Evolutionary conservation across 345 rosid species (phyloP).

Genomic region (Citrus mangshanensis): DNA sequence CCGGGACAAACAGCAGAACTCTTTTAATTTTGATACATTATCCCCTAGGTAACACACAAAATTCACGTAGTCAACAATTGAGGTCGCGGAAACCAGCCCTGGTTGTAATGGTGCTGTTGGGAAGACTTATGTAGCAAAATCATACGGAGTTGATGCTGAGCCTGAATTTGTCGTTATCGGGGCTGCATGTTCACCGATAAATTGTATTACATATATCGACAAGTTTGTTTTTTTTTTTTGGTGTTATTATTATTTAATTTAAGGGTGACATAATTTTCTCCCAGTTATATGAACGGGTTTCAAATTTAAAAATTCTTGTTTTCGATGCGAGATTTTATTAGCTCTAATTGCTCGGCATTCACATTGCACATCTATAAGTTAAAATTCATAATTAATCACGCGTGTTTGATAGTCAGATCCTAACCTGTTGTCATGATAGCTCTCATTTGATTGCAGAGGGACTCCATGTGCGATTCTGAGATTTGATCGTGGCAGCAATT

Average conservation of each 20-base stretch:
- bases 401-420: background rate
- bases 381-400: background rate
- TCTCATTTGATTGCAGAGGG: conserved; percentile 49
- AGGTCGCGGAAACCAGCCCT: conserved; percentile 66
- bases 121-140: no score
- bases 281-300: no score
- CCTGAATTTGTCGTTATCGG: conserved; percentile 53
- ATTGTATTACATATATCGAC: background rate
- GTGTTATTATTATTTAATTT: no score
- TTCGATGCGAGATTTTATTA: no score
- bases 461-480: conserved; percentile 45
- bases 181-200: conserved; percentile 19
- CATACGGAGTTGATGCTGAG: background rate
- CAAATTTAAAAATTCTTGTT: no score
- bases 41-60: conserved; percentile 58
- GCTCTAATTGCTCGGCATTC: no score
- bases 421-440: conserved; percentile 26
- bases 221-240: no score
- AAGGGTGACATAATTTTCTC: no score
- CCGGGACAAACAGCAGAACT: no score
- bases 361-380: background rate
- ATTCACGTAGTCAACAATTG: conserved; percentile 52
- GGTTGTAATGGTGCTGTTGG: background rate
- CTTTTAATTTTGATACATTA: background rate
- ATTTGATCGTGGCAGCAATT: no score